A percentile compares a stretch with the other conserved stretches of the same genome.
phyloP scores from a whole-genome alignment of 2,329 filamentous ascomycete species.

The Malbranchea zuffiana region DNA sequence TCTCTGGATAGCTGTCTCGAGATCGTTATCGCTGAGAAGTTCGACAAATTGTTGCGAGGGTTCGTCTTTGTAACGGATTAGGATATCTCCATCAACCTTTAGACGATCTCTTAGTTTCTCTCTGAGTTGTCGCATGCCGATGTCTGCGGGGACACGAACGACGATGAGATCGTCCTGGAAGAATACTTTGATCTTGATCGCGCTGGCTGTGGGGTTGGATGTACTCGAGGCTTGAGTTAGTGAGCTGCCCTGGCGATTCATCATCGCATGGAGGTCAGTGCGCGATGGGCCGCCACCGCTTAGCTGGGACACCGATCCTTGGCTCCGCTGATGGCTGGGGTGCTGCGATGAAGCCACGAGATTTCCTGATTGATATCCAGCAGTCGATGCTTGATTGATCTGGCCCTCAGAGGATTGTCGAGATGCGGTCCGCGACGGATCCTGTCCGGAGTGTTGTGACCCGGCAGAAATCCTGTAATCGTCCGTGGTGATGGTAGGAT shows the following conservation, averaged over 20 bases:
- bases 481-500: conserved; percentile 37
- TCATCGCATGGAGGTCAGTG: conserved; percentile 21
- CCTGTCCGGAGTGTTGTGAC: conserved; percentile 55
- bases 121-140: conserved; percentile 64
- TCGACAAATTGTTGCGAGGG: conserved; percentile 61
- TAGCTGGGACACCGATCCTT: conserved; percentile 22
- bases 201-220: conserved; percentile 36
- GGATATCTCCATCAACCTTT: conserved; percentile 64
- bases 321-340: conserved; percentile 31
- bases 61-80: conserved; percentile 81
- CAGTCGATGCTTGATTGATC: conserved; percentile 45
- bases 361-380: conserved; percentile 39
- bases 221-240: conserved; percentile 36
- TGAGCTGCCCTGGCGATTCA: conserved; percentile 44
- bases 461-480: conserved; percentile 65
- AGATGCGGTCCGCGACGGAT: conserved; percentile 49
- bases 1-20: conserved; percentile 66
- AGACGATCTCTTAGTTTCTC: conserved; percentile 77
- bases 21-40: conserved; percentile 67
- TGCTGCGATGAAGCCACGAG: conserved; percentile 20
- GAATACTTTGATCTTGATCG: conserved; percentile 90
- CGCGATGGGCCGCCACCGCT: conserved; percentile 5
- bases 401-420: conserved; percentile 56
- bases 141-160: conserved; percentile 74
- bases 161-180: conserved; percentile 87